A percentile compares a stretch with the other conserved stretches of the same genome.
Conservation (phyloP, 768 basidiomycete species). For the Russula abietina region DNA sequence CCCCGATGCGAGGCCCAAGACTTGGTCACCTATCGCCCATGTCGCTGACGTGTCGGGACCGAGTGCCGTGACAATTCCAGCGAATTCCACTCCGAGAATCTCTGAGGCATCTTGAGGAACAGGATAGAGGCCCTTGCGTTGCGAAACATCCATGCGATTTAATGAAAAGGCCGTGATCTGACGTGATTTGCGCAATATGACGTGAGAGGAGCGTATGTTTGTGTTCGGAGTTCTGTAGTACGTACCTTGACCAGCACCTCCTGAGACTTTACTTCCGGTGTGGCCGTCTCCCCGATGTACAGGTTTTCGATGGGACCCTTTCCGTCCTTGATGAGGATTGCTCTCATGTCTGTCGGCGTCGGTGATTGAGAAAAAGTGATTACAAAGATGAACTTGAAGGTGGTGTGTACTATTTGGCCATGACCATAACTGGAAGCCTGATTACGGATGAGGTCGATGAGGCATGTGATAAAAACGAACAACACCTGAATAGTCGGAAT, state of each 20-base stretch:
- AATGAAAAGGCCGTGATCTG: slow-evolving; percentile 82
- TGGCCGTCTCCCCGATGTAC: slow-evolving; percentile 65
- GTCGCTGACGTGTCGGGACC: slow-evolving; percentile 32
- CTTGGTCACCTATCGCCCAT: slow-evolving; percentile 67
- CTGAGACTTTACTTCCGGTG: slow-evolving; percentile 48
- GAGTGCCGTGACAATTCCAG: slow-evolving; percentile 49
- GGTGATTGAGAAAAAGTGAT: not conserved
- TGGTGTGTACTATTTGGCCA: too few relatives aligned
- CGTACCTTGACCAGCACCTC: slow-evolving; percentile 78
- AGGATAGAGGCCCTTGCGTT: slow-evolving; percentile 69
- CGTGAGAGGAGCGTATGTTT: not conserved
- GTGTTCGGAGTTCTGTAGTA: not conserved
- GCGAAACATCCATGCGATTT: slow-evolving; percentile 79
- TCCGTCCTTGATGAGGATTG: slow-evolving; percentile 57
- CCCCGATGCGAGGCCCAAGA: slow-evolving; percentile 76
- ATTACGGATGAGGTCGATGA: not conserved
- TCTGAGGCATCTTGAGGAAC: slow-evolving; percentile 55
- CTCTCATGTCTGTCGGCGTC: slow-evolving; percentile 1
- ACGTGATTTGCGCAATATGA: not conserved
- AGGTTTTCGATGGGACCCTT: slow-evolving; percentile 73
- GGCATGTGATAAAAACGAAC: too few relatives aligned
- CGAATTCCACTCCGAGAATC: slow-evolving; percentile 86
- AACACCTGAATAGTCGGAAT: too few relatives aligned
- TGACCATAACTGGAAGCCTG: not conserved
- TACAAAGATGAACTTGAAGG: too few relatives aligned